Conservation (phyloP, 305 asterid species). For the Fraxinus floribunda region DNA sequence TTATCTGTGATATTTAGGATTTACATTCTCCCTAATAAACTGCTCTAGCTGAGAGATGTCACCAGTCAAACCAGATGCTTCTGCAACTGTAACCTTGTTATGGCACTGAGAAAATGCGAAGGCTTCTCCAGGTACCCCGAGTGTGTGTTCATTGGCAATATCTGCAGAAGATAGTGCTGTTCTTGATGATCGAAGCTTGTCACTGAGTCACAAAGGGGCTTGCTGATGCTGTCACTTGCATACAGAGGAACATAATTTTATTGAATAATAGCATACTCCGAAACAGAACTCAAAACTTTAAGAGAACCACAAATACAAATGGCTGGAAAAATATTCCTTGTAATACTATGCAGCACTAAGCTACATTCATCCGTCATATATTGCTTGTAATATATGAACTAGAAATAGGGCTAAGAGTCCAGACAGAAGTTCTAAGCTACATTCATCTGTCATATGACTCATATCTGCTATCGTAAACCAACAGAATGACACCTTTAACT, state of each 20-base stretch:
- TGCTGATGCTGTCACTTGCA: background rate
- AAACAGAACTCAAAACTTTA: background rate
- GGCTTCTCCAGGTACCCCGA: conserved; percentile 66
- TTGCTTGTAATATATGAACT: background rate
- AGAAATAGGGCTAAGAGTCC: no score
- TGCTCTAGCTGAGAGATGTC: conserved; percentile 56
- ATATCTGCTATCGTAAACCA: background rate
- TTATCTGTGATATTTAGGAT: conserved; percentile 29
- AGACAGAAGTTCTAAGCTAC: background rate
- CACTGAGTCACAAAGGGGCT: conserved; percentile 33
- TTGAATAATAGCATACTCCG: background rate
- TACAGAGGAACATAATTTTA: background rate
- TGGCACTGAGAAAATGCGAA: conserved; percentile 64
- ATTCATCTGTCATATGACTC: background rate
- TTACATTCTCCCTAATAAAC: conserved; percentile 58
- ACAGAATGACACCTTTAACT: background rate
- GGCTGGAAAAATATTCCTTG: background rate
- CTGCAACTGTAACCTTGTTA: conserved; percentile 54
- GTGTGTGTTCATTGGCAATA: conserved; percentile 51
- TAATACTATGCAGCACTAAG: background rate
- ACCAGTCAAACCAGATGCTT: conserved; percentile 63
- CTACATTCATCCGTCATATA: no score
- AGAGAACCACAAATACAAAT: background rate
- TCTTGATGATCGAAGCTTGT: conserved; percentile 82
- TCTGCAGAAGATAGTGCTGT: conserved; percentile 79